Conservation (phyloP, 805 yeast species). For the Phaffomyces opuntiae region DNA sequence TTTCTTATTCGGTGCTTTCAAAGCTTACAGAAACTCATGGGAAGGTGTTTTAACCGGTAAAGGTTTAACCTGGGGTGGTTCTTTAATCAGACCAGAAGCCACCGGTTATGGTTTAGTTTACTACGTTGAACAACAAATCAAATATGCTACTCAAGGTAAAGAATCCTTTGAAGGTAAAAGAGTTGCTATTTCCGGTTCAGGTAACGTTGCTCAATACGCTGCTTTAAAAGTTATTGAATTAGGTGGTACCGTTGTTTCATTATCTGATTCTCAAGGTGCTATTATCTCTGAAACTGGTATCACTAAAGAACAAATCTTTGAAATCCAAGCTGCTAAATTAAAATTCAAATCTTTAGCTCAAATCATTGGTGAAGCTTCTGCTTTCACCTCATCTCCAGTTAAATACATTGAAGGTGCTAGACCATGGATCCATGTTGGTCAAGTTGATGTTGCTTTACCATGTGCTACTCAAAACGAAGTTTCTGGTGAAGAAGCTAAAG, state of each 20-base stretch:
- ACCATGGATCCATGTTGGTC: constrained; percentile 91
- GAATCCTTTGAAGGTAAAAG: constrained; percentile 89
- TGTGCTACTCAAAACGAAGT: constrained; percentile 99
- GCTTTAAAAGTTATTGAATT: constrained; percentile 95
- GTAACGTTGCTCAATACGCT: constrained; percentile 99
- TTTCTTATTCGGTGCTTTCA: constrained; percentile 95
- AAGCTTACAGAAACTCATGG: constrained; percentile 82
- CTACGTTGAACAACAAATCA: constrained; percentile 97
- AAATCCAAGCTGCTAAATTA: constrained; percentile 71
- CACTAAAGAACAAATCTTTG: constrained; percentile 71
- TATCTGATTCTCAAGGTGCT: constrained; percentile 93
- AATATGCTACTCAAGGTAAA: constrained; percentile 82
- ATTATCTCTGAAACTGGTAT: constrained; percentile 76
- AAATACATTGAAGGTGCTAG: constrained; percentile 89
- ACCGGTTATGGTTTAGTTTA: constrained; percentile 97
- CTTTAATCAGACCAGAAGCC: constrained; percentile 98
- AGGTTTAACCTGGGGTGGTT: constrained; percentile 98
- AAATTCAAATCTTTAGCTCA: constrained; percentile 70
- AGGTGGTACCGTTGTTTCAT: constrained; percentile 90
- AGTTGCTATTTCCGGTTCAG: constrained; percentile 96
- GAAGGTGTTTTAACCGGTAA: constrained; percentile 98
- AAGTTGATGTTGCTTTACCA: constrained; percentile 94
- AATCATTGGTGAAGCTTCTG: constrained; percentile 49
- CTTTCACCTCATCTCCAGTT: constrained; percentile 52
- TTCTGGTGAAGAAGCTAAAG: constrained; percentile 93